Evolutionary conservation across 1,139 yeast genomes (phyloP), one percentile per base, ranked within the genome.

Genomic region (Kluyveromyces sp.): DNA sequence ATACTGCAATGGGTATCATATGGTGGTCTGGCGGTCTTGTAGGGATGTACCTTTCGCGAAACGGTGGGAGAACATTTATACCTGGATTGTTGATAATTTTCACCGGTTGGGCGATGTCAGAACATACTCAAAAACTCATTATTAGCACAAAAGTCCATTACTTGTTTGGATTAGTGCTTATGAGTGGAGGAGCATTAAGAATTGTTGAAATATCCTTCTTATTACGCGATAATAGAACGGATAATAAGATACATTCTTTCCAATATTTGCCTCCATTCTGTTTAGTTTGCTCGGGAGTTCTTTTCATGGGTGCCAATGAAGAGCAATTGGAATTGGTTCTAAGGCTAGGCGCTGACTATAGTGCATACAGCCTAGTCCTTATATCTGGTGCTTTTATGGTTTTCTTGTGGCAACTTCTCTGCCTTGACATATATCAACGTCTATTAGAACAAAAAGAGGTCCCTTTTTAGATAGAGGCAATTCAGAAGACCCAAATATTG

Each of bases 1-100:
- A 89, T 65, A 88, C 97, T 0, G 78, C 95, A 29, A 88, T 90
- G 96, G 97, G 97, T 2, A 84, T 90, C 48, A 75, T 90, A 37
- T 90, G 97, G 95, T 89, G 96, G 94, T 79, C 88, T 48, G 95
- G 96, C 43, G 97, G 97, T 2, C 69, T 88, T 54, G 67, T 88
- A 26, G 97, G 97, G 0, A 72, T 90, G 56, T 84, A 77, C 65
- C 68, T 89, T 45, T 77, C 95, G 1, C 68, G 83, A 57, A 74
- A 75, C 45, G 79, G 83, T 32, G 66, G 62, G 47, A 74, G 97
- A 53, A 77, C 85, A 40, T 85, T 83, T 58, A 68, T 90, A 34
- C 97, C 97, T 3, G 82, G 95, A 0, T 57, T 88, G 37, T 77
- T 92, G 43, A 75, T 90, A 55, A 78, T 89, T 7, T 83, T 83